Base-by-base conservation (phyloP, 176 grass and related monocot species). In the Zizania latifolia region DNA sequence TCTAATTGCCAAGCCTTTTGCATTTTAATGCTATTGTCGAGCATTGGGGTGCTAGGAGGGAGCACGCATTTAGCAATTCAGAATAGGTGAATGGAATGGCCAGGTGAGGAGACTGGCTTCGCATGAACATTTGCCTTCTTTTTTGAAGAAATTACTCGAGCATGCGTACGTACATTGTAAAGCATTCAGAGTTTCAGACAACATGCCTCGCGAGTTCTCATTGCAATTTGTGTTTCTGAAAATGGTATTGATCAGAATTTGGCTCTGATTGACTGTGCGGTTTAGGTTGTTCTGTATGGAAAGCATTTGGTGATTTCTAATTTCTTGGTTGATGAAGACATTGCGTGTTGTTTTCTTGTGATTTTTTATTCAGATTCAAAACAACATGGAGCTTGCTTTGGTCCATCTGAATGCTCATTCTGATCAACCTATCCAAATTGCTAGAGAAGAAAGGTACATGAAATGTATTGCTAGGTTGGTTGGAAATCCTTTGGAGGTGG, bases 21-120 rank as follows among this genome's bases (percentile, higher is more conserved):
- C 58, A 4, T 22, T 53, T 53, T n/a, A 10, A 10, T 38, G 8
- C 36, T 38, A 36, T 38, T 38, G 4, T 9, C 8, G 36, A 0
- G 10, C 8, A 38, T 10, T 9, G 36, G 8, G 2, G 36, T 50
- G 40, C 21, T 4, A 46, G 23, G 58, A 63, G 32, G 17, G 17
- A 58, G 39, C 51, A 15, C 38, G 29, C 37, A 8, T 46, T 58
- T 29, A 38, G 73, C 81, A 36, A 8, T 46, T 58, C 37, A 38
- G 73, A 71, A 36, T 53, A n/a, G 48, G 22, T 83, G 71, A 66
- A 66, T 32, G 51, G 57, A 58, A 27, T 50, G 34, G 19, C 38
- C 71, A 28, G 72, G 81, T 76, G 40, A 46, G 81, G 13, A 57
- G 24, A 1, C n/a, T 53, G 68, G 24, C 21, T 68, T 76, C 37